Percentiles rank a stretch among this genome's conserved stretches.
Evolutionary conservation across 148 eudicot genomes (phyloP).

Genomic region (Agrostemma githago): DNA sequence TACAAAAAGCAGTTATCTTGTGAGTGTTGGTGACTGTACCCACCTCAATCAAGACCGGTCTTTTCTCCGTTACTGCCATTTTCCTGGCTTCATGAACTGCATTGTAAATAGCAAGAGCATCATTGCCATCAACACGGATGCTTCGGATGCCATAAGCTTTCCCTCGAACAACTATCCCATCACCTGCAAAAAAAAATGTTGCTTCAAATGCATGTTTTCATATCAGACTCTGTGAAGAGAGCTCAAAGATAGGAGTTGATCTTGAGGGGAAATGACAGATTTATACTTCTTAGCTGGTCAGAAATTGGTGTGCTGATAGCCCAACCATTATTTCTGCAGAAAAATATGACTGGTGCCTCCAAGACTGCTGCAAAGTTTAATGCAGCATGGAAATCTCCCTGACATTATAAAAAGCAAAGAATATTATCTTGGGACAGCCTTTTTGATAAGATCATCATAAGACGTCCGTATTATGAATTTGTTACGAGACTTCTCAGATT

Average conservation of each 20-base stretch:
- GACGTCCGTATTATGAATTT: too few species aligned
- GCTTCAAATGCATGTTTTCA: neutral
- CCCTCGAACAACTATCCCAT: conserved; percentile 68
- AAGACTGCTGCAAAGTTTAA: conserved; percentile 71
- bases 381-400: conserved; percentile 84
- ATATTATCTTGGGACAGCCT: neutral
- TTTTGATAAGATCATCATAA: too few species aligned
- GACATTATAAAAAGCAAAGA: conserved; percentile 5
- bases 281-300: conserved; percentile 56
- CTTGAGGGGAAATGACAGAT: neutral
- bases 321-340: conserved; percentile 82
- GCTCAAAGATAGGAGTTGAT: neutral
- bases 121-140: conserved; percentile 70
- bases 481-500: neutral
- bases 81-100: conserved; percentile 48
- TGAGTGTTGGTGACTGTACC: neutral
- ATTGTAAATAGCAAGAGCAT: conserved; percentile 64
- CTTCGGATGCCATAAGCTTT: conserved; percentile 68
- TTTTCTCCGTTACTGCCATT: conserved; percentile 47
- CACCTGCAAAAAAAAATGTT: conserved; percentile 38
- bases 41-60: conserved; percentile 68
- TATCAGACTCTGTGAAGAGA: neutral
- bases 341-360: conserved; percentile 63
- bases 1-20: neutral
- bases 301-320: conserved; percentile 70